Evolutionary conservation across 345 rosid species (phyloP), one percentile per base, ranked within the genome.

Genomic region (Pistacia vera): DNA sequence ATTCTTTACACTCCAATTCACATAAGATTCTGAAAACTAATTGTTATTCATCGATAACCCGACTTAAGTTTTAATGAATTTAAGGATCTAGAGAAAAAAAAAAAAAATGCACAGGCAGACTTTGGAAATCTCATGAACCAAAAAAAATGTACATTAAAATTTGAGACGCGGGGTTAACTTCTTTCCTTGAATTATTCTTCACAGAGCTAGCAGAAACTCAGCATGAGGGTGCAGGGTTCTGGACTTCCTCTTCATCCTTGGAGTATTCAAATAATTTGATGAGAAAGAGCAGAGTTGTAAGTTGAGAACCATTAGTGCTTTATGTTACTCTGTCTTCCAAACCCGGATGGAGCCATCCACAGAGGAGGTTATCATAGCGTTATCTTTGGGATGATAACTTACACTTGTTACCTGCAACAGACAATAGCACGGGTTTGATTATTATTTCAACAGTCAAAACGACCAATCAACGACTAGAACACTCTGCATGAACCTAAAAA

Each of bases 381-480:
- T 80, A 33, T 93, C 98, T 70, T 86, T 91, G 10, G 98, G 98
- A 71, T 93, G 99, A 84, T 95, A 93, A 77, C 98, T 95, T 79
- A 95, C 96, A 52, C 98, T 95, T 57, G 97, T 93, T 51, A 95
- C 95, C 98, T 95, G 85, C 72, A 75, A 68, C 44, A 70, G n/a
- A 58, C 49, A 18, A 1, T 10, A 54, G 10, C 44, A n/a, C 25
- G 30, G 35, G 33, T 12, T 72, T 17, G 44, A 60, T 49, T 35
- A 46, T 46, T 44, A 1, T 74, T 79, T 44, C 49, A 2, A 58
- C 25, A 3, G 11, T 16, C 59, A 73, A 41, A 55, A 48, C 12
- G 18, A 25, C 8, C 36, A 73, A 49, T 3, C 8, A 30, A 35
- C 3, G 0, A 8, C 28, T 5, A 33, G 62, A 56, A 55, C 14